These are phyloP conservation scores for Persicaria maculosa DNA, from an alignment of 148 eudicot species.

Conservation along the genomic window DNA sequence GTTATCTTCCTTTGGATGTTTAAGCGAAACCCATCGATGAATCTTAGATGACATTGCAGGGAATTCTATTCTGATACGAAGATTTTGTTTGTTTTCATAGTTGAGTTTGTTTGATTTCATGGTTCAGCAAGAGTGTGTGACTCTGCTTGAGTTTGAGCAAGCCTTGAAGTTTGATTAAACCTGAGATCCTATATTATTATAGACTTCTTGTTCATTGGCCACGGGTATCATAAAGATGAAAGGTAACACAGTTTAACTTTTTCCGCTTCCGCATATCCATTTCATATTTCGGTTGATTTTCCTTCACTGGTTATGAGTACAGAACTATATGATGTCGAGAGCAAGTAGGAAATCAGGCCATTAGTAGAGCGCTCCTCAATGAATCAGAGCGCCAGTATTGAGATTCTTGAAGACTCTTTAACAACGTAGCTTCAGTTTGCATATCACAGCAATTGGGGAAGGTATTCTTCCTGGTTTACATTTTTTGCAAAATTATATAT, in stretches of 20 bases:
- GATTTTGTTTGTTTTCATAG: not conserved
- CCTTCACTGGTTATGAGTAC: constrained; percentile 39
- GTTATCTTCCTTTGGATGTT: not conserved
- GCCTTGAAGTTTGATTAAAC: not conserved
- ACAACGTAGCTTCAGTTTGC: not conserved
- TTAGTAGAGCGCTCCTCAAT: not conserved
- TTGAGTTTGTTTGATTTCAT: constrained; percentile 1
- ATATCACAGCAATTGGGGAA: not conserved
- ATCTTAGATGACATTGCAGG: not conserved
- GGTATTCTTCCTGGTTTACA: not conserved
- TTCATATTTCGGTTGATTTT: constrained; percentile 8
- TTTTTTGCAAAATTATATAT: not conserved
- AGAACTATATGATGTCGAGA: constrained; percentile 49
- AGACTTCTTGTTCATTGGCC: too few relatives aligned
- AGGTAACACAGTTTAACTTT: not conserved
- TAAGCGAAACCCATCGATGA: not conserved
- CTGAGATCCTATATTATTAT: not conserved
- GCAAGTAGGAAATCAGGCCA: constrained; percentile 28
- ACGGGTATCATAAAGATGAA: not conserved
- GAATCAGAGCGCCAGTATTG: too few relatives aligned
- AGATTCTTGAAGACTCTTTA: constrained; percentile 7
- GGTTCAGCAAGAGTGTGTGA: not conserved
- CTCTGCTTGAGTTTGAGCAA: not conserved
- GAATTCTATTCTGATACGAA: not conserved
- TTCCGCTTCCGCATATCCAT: not conserved